Percentiles rank a stretch among this genome's conserved stretches.
Evolutionary conservation across 1,139 yeast species (phyloP).

Genomic region (Suhomyces maxii): DNA sequence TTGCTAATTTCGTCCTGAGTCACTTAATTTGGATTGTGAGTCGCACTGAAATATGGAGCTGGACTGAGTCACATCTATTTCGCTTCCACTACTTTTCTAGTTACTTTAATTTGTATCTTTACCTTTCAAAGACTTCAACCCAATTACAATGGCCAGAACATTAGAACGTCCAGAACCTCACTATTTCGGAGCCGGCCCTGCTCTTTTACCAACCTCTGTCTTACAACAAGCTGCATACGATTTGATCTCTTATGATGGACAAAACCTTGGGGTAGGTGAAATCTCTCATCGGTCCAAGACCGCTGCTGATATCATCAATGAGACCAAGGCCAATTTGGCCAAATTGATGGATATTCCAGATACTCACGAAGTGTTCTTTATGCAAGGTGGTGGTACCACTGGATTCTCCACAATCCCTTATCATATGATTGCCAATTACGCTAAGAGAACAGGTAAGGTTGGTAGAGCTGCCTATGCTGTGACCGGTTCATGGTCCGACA

Average conservation of each 20-base stretch:
- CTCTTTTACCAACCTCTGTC: constrained; percentile 79
- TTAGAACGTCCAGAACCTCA: constrained; percentile 70
- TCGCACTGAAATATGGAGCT: too few species aligned
- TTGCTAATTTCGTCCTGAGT: too few species aligned
- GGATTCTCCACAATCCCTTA: constrained; percentile 89
- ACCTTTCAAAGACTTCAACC: background rate
- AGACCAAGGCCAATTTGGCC: constrained; percentile 65
- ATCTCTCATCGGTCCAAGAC: constrained; percentile 90
- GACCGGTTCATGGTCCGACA: constrained; percentile 92
- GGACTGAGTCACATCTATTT: too few species aligned
- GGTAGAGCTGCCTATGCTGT: constrained; percentile 87
- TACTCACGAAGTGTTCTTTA: constrained; percentile 87
- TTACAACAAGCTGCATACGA: constrained; percentile 87
- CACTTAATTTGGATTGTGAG: too few species aligned
- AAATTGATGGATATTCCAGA: constrained; percentile 77
- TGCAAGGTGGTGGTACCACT: constrained; percentile 98
- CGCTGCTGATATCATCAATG: constrained; percentile 74
- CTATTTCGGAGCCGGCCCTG: constrained; percentile 98
- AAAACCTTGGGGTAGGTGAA: constrained; percentile 89
- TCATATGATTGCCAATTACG: constrained; percentile 75
- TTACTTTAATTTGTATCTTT: too few species aligned
- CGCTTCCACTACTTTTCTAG: too few species aligned
- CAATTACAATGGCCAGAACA: constrained; percentile 10
- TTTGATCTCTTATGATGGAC: constrained; percentile 63
- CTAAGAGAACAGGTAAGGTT: constrained; percentile 62